Evolutionary conservation across 2,329 filamentous ascomycete genomes (phyloP).

Genomic region (Aspergillus transmontanensis): DNA sequence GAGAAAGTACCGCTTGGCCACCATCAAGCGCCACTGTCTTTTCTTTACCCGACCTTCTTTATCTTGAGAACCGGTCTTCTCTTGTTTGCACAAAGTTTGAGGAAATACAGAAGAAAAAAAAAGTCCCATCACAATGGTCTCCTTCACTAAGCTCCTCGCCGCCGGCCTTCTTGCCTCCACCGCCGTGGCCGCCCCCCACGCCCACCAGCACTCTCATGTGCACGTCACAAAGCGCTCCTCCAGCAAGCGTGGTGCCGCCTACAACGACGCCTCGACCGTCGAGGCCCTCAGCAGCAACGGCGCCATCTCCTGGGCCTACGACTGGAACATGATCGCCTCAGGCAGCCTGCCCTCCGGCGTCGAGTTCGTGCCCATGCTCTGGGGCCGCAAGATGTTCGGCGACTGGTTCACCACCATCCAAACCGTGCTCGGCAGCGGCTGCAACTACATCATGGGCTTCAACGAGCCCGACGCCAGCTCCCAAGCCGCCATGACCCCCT

Average conservation of each 20-base stretch:
- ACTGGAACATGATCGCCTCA: constrained; percentile 42
- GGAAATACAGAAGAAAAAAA: not conserved
- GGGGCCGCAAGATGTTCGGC: constrained; percentile 41
- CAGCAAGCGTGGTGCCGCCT: constrained; percentile 38
- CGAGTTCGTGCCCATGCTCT: constrained; percentile 51
- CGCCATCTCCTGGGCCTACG: constrained; percentile 47
- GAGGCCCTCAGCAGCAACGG: constrained; percentile 32
- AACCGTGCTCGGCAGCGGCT: constrained; percentile 37
- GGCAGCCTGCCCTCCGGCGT: constrained; percentile 36
- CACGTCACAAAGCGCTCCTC: constrained; percentile 10
- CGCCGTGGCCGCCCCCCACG: constrained; percentile 35
- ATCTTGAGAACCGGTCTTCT: constrained; percentile 27
- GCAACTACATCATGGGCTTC: constrained; percentile 45
- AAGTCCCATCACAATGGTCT: constrained; percentile 37
- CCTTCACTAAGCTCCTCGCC: constrained; percentile 37
- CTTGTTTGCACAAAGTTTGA: constrained; percentile 7
- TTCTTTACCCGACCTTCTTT: constrained; percentile 17
- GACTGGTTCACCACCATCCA: constrained; percentile 39
- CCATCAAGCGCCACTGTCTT: not conserved
- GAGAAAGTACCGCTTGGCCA: constrained; percentile 1
- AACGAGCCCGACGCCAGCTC: constrained; percentile 48
- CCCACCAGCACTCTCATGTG: constrained; percentile 9
- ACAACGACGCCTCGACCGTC: constrained; percentile 42
- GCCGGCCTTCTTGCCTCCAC: constrained; percentile 38
- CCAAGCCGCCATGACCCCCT: constrained; percentile 43